Conservation (phyloP, 2,329 filamentous ascomycete species). For the Alternaria angustiovoidea region DNA sequence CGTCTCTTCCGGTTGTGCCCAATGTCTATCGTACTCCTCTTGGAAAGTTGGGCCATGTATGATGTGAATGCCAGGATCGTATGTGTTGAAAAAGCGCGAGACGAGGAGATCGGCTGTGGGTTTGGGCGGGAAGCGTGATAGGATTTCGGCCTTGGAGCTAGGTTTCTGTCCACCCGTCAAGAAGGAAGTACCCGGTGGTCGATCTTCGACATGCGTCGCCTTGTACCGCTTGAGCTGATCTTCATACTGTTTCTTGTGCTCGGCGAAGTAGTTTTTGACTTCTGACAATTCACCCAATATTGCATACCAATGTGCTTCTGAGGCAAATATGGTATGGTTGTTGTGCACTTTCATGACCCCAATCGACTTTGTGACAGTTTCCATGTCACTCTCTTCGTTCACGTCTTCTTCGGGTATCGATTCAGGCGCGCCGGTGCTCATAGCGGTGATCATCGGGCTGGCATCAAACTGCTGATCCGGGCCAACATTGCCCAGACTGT, state of each 20-base stretch:
- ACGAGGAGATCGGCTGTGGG: slow-evolving; percentile 85
- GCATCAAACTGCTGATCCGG: slow-evolving; percentile 59
- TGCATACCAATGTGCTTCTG: slow-evolving; percentile 62
- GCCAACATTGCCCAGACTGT: slow-evolving; percentile 53
- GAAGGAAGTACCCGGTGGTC: slow-evolving; percentile 74
- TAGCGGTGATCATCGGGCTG: slow-evolving; percentile 63
- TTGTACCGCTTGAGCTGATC: slow-evolving; percentile 80
- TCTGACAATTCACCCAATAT: slow-evolving; percentile 75
- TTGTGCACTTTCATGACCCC: slow-evolving; percentile 63
- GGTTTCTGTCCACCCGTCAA: slow-evolving; percentile 76
- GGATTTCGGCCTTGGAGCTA: slow-evolving; percentile 77
- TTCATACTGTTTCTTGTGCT: slow-evolving; percentile 88
- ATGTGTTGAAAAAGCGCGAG: slow-evolving; percentile 88
- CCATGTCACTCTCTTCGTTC: slow-evolving; percentile 69
- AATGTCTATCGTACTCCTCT: slow-evolving; percentile 69
- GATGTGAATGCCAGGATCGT: slow-evolving; percentile 67
- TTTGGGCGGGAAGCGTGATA: slow-evolving; percentile 80
- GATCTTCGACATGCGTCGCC: slow-evolving; percentile 66
- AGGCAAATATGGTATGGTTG: slow-evolving; percentile 58
- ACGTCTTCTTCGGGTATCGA: slow-evolving; percentile 61
- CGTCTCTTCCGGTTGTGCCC: slow-evolving; percentile 76
- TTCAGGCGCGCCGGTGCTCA: slow-evolving; percentile 64
- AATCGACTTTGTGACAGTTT: slow-evolving; percentile 59
- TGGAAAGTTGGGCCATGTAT: slow-evolving; percentile 80
- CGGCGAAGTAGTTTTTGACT: slow-evolving; percentile 87